A percentile compares a stretch with the other conserved stretches of the same genome.
These are phyloP conservation scores for Bryopsis sp. DNA, from an alignment of 139 green algal genomes.

Conservation along the genomic window DNA sequence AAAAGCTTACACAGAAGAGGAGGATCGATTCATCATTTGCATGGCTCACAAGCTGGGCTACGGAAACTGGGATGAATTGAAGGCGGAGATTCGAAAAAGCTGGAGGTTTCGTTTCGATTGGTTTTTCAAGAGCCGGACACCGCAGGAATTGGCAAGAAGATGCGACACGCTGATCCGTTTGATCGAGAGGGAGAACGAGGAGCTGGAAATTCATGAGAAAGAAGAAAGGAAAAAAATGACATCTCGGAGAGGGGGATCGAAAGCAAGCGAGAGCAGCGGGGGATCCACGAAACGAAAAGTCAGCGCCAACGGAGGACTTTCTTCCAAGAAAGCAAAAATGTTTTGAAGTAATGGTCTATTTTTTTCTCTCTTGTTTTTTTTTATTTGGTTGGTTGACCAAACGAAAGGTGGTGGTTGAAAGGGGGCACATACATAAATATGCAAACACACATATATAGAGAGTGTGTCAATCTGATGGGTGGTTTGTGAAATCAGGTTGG, in stretches of 20 bases:
- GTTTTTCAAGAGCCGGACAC: constrained; percentile 97
- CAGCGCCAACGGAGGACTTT: no score
- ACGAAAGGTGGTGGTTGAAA: no score
- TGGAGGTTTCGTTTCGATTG: constrained; percentile 99
- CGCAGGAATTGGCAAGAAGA: constrained; percentile 52
- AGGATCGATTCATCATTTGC: constrained; percentile 98
- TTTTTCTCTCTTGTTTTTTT: no score
- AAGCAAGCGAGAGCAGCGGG: constrained; percentile 6
- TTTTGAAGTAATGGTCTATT: no score
- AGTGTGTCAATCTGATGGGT: no score
- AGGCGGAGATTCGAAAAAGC: constrained; percentile 80
- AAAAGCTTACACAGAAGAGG: constrained; percentile 98
- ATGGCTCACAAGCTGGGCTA: constrained; percentile 94
- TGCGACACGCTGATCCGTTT: constrained; percentile 93
- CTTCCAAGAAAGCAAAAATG: no score
- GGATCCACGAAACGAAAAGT: constrained; percentile 11
- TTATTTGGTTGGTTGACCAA: no score
- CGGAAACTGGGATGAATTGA: constrained; percentile 95
- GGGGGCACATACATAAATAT: no score
- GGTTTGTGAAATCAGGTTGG: no score
- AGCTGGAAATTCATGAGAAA: constrained; percentile 22
- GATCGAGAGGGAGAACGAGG: constrained; percentile 93
- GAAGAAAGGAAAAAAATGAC: neutral
- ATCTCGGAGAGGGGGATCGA: neutral
- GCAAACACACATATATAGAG: no score